Base-by-base conservation (phyloP, 306 rosid species). In the Acmispon strigosus region DNA sequence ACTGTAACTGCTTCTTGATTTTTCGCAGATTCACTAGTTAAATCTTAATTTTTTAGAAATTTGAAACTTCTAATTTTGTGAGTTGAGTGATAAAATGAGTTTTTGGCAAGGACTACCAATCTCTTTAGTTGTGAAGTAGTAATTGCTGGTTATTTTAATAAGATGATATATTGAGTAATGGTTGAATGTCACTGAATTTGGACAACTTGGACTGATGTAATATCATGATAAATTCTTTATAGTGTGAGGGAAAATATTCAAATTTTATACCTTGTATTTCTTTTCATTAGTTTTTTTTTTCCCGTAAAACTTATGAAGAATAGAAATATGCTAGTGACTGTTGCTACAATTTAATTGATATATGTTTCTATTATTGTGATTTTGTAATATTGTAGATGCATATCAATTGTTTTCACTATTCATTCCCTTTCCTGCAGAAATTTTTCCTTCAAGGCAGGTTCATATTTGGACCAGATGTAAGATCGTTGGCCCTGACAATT, bases 401-500 rank as follows among this genome's bases (percentile, higher is more conserved):
- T 34, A 36, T 56, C 81, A 14, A 67, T 52, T 22, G 12, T 19
- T 76, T 20, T 54, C 39, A 22, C 27, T 22, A 1, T 22, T 22
- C 37, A 32, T 32, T 42, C 73, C 73, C 41, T 75, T 49, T 68
- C 51, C 51, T 84, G 87, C 95, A 94, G 98, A 94, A 87, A 76
- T 94, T 94, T 78, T 84, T 90, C 41, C 90, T 90, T 77, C 90
- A 84, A 66, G 98, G 98, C n/a, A 87, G 90, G 83, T 88, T 94
- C 80, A 83, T 94, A 76, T 94, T 94, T 51, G 98, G 98, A 72
- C 98, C 98, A 3, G 98, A 94, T 87, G 97, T 87, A 76, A 83
- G 98, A 83, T 94, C 98, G 1, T 63, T 94, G 87, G 85, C 74
- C 48, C 80, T 94, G 82, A 94, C 98, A 4, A 82, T 94, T 69